Base-by-base conservation (phyloP, 768 basidiomycete species). In the Tylopilus subfusipes region DNA sequence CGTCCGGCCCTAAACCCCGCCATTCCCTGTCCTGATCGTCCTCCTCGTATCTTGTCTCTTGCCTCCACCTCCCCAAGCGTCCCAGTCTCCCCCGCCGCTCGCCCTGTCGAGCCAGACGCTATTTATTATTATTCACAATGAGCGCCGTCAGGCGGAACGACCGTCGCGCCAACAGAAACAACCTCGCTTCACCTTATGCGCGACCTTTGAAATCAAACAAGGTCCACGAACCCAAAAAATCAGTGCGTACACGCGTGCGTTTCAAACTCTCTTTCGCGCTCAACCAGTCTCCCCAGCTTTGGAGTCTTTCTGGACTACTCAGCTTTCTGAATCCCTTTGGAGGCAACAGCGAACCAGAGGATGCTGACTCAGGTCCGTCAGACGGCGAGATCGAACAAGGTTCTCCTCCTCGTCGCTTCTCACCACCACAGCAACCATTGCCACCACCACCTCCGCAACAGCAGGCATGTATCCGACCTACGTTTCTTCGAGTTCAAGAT, bases 101-200 rank as follows among this genome's bases (percentile, higher is more conserved):
- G 31, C 33, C 34, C n/a, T 10, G 42, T 44, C 48, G 59, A 58
- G 53, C 30, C 1, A 9, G 25, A 21, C 48, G 12, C 24, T 33
- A 31, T 43, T 43, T 33, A 25, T 24, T 33, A 25, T 24, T 30
- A 14, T 11, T 25, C 27, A 62, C 62, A 39, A 87, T 86, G 85
- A 84, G 84, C 62, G 82, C 77, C 36, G 70, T 80, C 61, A 78
- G 85, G 67, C 71, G 68, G 31, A 73, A 63, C 61, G 77, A 74
- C 55, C 77, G 68, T 63, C 74, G 69, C 48, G 67, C 67, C 45
- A 68, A 65, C 40, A 74, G 72, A 62, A 71, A 60, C 54, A 63
- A 56, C n/a, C 54, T 69, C 33, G 73, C 81, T n/a, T 78, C 76
- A 3, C 87, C 87, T 0, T 89, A 89, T 66, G 67, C 76, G 49